These are phyloP conservation scores for Tulasnella sp. DNA, from an alignment of 768 basidiomycete species.

Conservation along the genomic window DNA sequence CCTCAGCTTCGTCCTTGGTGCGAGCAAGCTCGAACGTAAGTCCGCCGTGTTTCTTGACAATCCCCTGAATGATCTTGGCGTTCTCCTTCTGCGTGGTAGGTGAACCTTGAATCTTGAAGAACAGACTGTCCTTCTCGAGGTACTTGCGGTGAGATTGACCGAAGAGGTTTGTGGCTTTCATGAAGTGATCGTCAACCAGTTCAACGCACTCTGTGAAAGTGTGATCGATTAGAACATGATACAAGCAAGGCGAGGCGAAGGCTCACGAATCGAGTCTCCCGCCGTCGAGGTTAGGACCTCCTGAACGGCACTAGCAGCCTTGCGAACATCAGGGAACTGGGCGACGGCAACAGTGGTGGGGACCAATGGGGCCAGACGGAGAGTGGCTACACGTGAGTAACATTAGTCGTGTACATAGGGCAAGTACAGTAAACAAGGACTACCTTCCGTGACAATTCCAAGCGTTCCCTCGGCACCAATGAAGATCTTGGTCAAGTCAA, in stretches of 20 bases:
- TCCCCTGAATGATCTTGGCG: slow-evolving; percentile 43
- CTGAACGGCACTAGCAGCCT: slow-evolving; percentile 69
- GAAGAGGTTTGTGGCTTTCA: slow-evolving; percentile 60
- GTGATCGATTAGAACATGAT: neutral
- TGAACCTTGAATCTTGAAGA: slow-evolving; percentile 88
- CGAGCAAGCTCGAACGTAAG: slow-evolving; percentile 59
- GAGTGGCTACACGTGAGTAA: slow-evolving; percentile 43
- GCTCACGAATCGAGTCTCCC: slow-evolving; percentile 64
- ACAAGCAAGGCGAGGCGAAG: neutral
- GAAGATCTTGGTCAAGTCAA: slow-evolving; percentile 78
- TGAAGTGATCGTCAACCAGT: slow-evolving; percentile 70
- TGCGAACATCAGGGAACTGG: slow-evolving; percentile 68
- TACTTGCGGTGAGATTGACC: slow-evolving; percentile 47
- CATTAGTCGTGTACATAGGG: neutral
- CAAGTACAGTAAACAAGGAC: neutral
- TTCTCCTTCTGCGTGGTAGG: slow-evolving; percentile 44
- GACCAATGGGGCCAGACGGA: slow-evolving; percentile 67
- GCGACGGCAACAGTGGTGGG: slow-evolving; percentile 83
- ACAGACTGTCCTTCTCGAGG: slow-evolving; percentile 65
- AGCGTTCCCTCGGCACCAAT: slow-evolving; percentile 85
- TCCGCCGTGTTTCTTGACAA: slow-evolving; percentile 59
- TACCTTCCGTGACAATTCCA: slow-evolving; percentile 81
- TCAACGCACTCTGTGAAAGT: slow-evolving; percentile 64
- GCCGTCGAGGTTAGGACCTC: slow-evolving; percentile 61
- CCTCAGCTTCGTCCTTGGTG: slow-evolving; percentile 61